Conservation (phyloP, 495 filamentous ascomycete genomes). For the Aspergillus steynii region DNA sequence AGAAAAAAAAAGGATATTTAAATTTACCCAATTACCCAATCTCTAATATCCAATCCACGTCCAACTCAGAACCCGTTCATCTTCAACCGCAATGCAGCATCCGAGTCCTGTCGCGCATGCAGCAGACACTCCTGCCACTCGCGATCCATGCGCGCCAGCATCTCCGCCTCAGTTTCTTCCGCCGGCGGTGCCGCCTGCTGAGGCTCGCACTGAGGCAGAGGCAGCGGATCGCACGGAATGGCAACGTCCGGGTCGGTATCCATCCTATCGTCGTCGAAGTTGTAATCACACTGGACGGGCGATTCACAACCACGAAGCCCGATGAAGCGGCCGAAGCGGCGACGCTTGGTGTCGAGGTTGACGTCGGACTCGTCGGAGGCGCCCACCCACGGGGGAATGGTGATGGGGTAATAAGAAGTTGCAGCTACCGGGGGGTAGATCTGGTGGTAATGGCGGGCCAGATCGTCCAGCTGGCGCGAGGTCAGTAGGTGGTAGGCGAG, state of each 20-base stretch:
- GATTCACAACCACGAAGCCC: slow-evolving; percentile 64
- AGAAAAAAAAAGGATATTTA: too few species aligned
- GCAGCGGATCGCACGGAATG: background rate
- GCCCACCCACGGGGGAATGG: slow-evolving; percentile 43
- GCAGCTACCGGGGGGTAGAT: slow-evolving; percentile 50
- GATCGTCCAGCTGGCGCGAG: slow-evolving; percentile 63
- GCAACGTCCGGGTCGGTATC: background rate
- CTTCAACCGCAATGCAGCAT: slow-evolving; percentile 11
- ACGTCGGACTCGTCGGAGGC: slow-evolving; percentile 25
- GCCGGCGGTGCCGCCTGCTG: background rate
- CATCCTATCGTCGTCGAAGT: background rate
- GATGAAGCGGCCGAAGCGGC: slow-evolving; percentile 65
- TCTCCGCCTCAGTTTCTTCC: slow-evolving; percentile 12
- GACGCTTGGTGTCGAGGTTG: slow-evolving; percentile 57
- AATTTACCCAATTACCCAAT: background rate
- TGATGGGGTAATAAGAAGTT: slow-evolving; percentile 64
- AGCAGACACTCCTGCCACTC: slow-evolving; percentile 33
- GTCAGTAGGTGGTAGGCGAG: slow-evolving; percentile 77
- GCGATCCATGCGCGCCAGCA: slow-evolving; percentile 24
- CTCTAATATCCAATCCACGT: background rate
- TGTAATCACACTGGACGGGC: slow-evolving; percentile 27
- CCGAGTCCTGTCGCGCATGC: slow-evolving; percentile 28
- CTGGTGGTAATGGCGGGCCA: slow-evolving; percentile 79
- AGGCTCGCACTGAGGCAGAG: background rate
- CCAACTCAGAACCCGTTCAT: background rate